Evolutionary conservation across 768 basidiomycete genomes (phyloP), one percentile per base, ranked within the genome.

Genomic region (Xanthoconium purpureum): DNA sequence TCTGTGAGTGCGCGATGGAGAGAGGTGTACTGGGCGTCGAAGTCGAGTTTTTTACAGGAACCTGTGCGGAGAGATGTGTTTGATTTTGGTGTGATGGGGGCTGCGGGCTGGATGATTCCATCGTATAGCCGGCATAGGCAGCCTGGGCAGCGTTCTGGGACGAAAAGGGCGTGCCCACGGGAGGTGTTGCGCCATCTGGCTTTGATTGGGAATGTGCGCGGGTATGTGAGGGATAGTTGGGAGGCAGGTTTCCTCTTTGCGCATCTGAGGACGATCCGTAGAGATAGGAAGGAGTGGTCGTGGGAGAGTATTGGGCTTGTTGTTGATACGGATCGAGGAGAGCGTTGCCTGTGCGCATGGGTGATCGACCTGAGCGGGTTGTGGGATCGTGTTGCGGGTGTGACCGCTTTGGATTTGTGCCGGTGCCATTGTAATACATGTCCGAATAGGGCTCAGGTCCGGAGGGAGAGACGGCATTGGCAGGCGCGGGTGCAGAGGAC

Each of bases 1-100:
- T 77, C 46, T 79, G 80, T 5, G 78, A 73, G 46, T 84, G 84
- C 39, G 82, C 72, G 63, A 84, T 87, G 4, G 87, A 85, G 61
- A 91, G 76, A 12, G 89, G 90, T 0, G 88, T 91, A 39, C 82
- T 77, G 17, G 90, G 89, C 33, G 80, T 84, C 2, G 89, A 90
- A 40, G 78, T 63, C 8, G 87, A 84, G n/a, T 75, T 75, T 63
- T 83, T 80, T 50, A 73, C 65, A 44, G 81, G 73, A 44, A 73
- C 65, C 59, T 80, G 80, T 20, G 81, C 72, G 38, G 73, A 74
- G 43, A 85, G 75, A 70, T 82, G 84, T 12, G 79, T 65, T 61
- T 80, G 82, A 55, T 72, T 76, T 67, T 78, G 80, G 30, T 70
- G 73, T 39, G 74, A 66, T 44, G 77, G 71, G 29, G 83, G 85